These are phyloP conservation scores for Cyphellophora europaea DNA, from an alignment of 2,329 filamentous ascomycete species.

Conservation along the genomic window DNA sequence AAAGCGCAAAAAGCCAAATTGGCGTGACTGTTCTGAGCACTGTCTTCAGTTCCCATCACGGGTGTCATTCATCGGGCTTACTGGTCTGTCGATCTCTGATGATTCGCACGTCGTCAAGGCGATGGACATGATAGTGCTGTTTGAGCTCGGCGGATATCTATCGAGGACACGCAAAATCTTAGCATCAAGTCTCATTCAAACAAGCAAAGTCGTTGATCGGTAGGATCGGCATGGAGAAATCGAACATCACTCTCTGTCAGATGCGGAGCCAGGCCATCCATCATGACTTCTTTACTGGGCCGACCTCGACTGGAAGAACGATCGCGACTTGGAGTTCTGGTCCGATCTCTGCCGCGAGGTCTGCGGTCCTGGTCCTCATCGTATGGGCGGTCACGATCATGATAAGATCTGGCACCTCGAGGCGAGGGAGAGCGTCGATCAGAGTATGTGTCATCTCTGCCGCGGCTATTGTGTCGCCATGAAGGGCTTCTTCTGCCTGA, in stretches of 20 bases:
- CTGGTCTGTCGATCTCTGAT: conserved; percentile 51
- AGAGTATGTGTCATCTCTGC: conserved; percentile 11
- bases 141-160: conserved; percentile 49
- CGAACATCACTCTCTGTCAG: conserved; percentile 44
- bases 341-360: conserved; percentile 20
- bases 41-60: conserved; percentile 3
- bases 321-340: conserved; percentile 24
- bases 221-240: conserved; percentile 21
- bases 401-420: conserved; percentile 29
- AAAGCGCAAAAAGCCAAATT: conserved; percentile 50
- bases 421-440: conserved; percentile 26
- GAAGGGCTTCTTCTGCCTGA: conserved; percentile 28
- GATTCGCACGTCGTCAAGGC: conserved; percentile 47
- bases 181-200: conserved; percentile 24
- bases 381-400: conserved; percentile 37
- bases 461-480: conserved; percentile 23
- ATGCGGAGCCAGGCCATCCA: conserved; percentile 39
- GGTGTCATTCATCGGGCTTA: conserved; percentile 21
- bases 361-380: conserved; percentile 26
- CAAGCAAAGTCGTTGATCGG: conserved; percentile 14
- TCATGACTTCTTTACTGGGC: conserved; percentile 40
- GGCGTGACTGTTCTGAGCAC: conserved; percentile 41
- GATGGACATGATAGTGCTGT: conserved; percentile 40
- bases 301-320: conserved; percentile 29
- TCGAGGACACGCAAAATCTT: conserved; percentile 30